These are phyloP conservation scores for Apiospora rasikravindrae DNA, from an alignment of 2,329 filamentous ascomycete species.

Conservation along the genomic window DNA sequence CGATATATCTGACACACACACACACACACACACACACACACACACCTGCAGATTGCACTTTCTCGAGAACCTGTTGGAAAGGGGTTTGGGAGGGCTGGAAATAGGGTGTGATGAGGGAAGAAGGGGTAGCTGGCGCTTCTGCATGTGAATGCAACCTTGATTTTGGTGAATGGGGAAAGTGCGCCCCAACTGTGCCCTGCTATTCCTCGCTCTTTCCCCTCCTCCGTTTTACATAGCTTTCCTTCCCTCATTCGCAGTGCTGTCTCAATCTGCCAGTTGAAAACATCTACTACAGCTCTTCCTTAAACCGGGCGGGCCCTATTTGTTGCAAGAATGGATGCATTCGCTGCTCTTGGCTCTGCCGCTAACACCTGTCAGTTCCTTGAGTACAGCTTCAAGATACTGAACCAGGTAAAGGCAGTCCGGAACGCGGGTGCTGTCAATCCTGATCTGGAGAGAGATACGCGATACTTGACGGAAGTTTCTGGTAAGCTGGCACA, in stretches of 20 bases:
- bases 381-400: not conserved
- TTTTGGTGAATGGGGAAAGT: too few relatives aligned
- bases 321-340: not conserved
- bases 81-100: too few relatives aligned
- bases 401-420: not conserved
- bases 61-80: too few relatives aligned
- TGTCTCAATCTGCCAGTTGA: too few relatives aligned
- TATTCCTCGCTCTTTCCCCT: too few relatives aligned
- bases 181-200: too few relatives aligned
- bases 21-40: too few relatives aligned
- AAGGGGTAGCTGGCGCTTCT: too few relatives aligned
- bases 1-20: slow-evolving; percentile 60
- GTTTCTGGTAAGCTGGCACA: not conserved
- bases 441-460: not conserved
- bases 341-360: not conserved
- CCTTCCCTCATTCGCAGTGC: too few relatives aligned
- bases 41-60: not conserved
- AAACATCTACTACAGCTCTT: too few relatives aligned
- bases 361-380: not conserved
- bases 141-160: too few relatives aligned
- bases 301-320: not conserved
- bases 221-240: too few relatives aligned
- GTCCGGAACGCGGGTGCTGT: not conserved
- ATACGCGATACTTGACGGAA: not conserved
- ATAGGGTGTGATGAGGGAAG: not conserved